Evolutionary conservation across 2,329 filamentous ascomycete genomes (phyloP).

Genomic region (Cytospora chrysosperma): DNA sequence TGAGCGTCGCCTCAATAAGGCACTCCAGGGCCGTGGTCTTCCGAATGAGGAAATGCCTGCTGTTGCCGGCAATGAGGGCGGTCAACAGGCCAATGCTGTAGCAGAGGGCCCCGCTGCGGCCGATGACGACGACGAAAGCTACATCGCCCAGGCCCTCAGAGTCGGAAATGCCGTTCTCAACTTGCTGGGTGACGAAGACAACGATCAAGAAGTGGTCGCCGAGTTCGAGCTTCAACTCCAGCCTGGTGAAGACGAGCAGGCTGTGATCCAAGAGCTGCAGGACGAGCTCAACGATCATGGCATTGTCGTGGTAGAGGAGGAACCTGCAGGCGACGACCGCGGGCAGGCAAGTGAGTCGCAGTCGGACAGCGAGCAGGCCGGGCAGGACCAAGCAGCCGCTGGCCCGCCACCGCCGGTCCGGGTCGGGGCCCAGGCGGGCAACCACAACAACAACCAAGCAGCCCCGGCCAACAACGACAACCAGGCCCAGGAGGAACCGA

Average conservation of each 20-base stretch:
- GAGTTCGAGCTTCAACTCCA: conserved; percentile 31
- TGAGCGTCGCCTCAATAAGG: conserved; percentile 49
- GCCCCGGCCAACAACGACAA: conserved; percentile 25
- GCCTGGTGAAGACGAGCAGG: conserved; percentile 36
- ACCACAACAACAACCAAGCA: conserved; percentile 21
- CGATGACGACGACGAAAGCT: conserved; percentile 29
- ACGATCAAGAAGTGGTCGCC: conserved; percentile 28
- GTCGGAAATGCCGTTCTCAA: conserved; percentile 29
- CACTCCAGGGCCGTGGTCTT: conserved; percentile 39
- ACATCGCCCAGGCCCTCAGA: conserved; percentile 25
- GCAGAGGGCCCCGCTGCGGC: conserved; percentile 14
- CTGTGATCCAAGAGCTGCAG: conserved; percentile 27
- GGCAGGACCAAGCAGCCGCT: conserved; percentile 7
- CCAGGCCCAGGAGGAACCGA: conserved; percentile 20
- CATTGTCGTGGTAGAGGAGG: conserved; percentile 15
- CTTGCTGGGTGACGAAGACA: conserved; percentile 36
- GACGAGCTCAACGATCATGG: conserved; percentile 29
- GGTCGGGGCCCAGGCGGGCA: conserved; percentile 7
- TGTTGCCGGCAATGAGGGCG: conserved; percentile 14
- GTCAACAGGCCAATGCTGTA: conserved; percentile 14
- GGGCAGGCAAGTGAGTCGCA: conserved; percentile 7
- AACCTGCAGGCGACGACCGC: background rate
- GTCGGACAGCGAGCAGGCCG: conserved; percentile 10
- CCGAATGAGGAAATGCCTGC: conserved; percentile 27
- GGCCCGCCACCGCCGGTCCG: conserved; percentile 16